phyloP scores from a whole-genome alignment of 768 basidiomycete species.

The Neoboletus magnificus region DNA sequence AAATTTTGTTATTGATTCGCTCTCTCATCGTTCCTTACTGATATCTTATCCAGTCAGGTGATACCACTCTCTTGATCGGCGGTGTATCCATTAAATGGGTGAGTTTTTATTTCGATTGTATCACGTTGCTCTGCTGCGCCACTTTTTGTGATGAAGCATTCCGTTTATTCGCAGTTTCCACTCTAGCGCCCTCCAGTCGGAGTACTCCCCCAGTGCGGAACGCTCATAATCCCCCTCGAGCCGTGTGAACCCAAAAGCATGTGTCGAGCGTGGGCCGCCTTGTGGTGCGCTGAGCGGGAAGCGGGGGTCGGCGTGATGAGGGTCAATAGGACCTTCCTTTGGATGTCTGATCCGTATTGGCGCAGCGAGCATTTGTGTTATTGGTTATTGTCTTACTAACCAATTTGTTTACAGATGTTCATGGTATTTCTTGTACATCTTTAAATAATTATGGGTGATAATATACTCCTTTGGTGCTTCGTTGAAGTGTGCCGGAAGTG shows the following conservation, averaged over 20 bases:
- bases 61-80: background rate
- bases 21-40: constrained; percentile 9
- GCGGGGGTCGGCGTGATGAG: constrained; percentile 73
- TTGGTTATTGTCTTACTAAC: constrained; percentile 4
- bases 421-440: background rate
- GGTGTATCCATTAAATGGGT: constrained; percentile 10
- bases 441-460: background rate
- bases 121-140: constrained; percentile 18
- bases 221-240: constrained; percentile 67
- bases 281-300: constrained; percentile 67
- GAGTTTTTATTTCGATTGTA: constrained; percentile 15
- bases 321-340: constrained; percentile 75
- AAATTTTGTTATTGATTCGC: constrained; percentile 26
- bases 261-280: constrained; percentile 63
- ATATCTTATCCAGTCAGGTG: constrained; percentile 8
- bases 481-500: background rate
- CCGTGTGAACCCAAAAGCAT: constrained; percentile 68
- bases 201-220: constrained; percentile 74
- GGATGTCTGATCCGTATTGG: constrained; percentile 71
- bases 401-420: constrained; percentile 1
- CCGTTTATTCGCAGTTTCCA: constrained; percentile 87
- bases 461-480: background rate
- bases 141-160: constrained; percentile 51
- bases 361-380: constrained; percentile 17
- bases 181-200: constrained; percentile 63